Base-by-base conservation (phyloP, 345 rosid genomes). In the Bruguiera parviflora region DNA sequence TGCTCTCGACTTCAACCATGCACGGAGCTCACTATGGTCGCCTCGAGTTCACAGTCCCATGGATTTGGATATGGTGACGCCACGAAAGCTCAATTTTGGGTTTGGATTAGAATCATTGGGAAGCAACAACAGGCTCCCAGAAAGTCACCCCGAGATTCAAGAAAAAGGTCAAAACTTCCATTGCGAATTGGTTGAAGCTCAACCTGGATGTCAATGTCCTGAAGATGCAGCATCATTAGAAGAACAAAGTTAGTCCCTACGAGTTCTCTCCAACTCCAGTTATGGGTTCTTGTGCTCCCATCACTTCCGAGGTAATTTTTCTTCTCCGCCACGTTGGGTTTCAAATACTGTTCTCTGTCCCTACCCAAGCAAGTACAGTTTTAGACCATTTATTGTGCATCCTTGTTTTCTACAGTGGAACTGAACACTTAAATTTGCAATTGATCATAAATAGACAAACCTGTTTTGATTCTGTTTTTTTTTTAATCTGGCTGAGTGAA, bases 21-120 rank as follows among this genome's bases (percentile, higher is more conserved):
- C 87, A 18, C 92, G 87, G 77, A 90, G 96, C 87, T 90, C 98
- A 22, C 78, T 92, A 49, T 92, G 98, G 98, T 92, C 98, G 70
- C 96, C 88, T 46, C 86, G 90, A 24, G 27, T 71, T 21, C 81
- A 88, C 82, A 64, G 61, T 58, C 81, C 86, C 47, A 33, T 80
- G 29, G 87, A 83, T 58, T 71, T 83, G 0, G 89, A 77, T 25
- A 58, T 47, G 28, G 53, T 76, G 4, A 76, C 78, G 4, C 89
- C 78, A 8, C 74, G 60, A 67, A 70, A 71, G 75, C 74, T 80
- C 61, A 68, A 72, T 4, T 81, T 68, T 53, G 85, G 76, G 37
- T 73, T 82, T 37, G 81, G 75, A 3, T 75, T 69, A 16, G 76
- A 77, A 56, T 43, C 4, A 43, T 65, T 63, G 58, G 79, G 65